Evolutionary conservation across 768 basidiomycete genomes (phyloP).

Genomic region (Chlorophyllum brunneum): DNA sequence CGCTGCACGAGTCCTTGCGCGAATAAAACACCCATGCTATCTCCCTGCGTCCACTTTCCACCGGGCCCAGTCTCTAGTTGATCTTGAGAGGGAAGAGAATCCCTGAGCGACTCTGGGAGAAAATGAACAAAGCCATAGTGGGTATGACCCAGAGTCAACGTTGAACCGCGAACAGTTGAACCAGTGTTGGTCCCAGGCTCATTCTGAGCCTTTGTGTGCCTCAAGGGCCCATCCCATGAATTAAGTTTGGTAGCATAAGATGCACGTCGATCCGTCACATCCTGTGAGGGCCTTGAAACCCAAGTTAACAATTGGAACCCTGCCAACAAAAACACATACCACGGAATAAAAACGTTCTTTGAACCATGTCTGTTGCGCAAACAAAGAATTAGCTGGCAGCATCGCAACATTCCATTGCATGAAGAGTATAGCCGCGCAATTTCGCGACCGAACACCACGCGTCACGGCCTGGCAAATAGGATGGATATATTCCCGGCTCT

Average conservation of each 20-base stretch:
- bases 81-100: not conserved
- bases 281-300: slow-evolving; percentile 22
- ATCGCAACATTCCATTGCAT: slow-evolving; percentile 85
- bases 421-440: slow-evolving; percentile 3
- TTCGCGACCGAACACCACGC: slow-evolving; percentile 12
- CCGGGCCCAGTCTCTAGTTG: not conserved
- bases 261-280: slow-evolving; percentile 17
- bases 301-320: slow-evolving; percentile 21
- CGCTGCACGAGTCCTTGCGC: not conserved
- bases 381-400: slow-evolving; percentile 53
- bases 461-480: slow-evolving; percentile 1
- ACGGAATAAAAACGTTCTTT: slow-evolving; percentile 15
- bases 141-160: no score
- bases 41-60: not conserved
- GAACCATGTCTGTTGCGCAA: slow-evolving; percentile 32
- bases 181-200: not conserved
- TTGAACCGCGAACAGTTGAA: not conserved
- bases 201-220: not conserved
- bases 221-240: not conserved
- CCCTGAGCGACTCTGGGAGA: not conserved
- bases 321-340: slow-evolving; percentile 16
- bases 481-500: not conserved
- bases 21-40: not conserved
- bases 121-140: no score
- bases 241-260: slow-evolving; percentile 17